Percentiles rank a stretch among this genome's conserved stretches.
Conservation (phyloP, 2,329 filamentous ascomycete genomes). For the Coniochaeta pulveracea region DNA sequence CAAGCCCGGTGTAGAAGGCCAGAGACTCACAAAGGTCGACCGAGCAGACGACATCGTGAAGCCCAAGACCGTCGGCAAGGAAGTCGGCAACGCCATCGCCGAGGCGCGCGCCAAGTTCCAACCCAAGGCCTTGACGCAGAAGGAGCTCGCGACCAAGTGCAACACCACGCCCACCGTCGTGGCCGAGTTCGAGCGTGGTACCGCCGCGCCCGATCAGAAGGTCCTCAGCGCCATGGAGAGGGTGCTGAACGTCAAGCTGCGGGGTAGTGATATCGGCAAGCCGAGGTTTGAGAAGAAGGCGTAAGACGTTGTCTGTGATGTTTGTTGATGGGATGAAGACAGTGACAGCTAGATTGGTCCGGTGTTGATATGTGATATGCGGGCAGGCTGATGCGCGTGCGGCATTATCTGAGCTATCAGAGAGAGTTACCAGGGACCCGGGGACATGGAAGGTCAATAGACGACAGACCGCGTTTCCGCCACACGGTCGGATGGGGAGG, state of each 20-base stretch:
- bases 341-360: too few species aligned
- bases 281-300: slow-evolving; percentile 55
- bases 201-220: slow-evolving; percentile 73
- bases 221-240: slow-evolving; percentile 68
- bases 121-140: slow-evolving; percentile 87
- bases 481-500: too few species aligned
- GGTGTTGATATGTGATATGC: too few species aligned
- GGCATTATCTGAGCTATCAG: too few species aligned
- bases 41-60: slow-evolving; percentile 95
- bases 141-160: slow-evolving; percentile 74
- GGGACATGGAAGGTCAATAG: too few species aligned
- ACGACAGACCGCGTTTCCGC: too few species aligned
- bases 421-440: too few species aligned
- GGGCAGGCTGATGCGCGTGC: too few species aligned
- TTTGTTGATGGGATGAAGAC: neutral
- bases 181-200: slow-evolving; percentile 76
- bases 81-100: slow-evolving; percentile 74
- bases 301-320: neutral
- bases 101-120: slow-evolving; percentile 68
- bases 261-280: slow-evolving; percentile 74
- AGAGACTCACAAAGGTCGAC: slow-evolving; percentile 96
- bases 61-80: slow-evolving; percentile 77
- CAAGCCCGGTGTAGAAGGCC: slow-evolving; percentile 60
- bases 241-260: slow-evolving; percentile 77
- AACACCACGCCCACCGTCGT: slow-evolving; percentile 75